Evolutionary conservation across 805 yeast species (phyloP).

Genomic region (Wickerhamomyces sydowiorum): DNA sequence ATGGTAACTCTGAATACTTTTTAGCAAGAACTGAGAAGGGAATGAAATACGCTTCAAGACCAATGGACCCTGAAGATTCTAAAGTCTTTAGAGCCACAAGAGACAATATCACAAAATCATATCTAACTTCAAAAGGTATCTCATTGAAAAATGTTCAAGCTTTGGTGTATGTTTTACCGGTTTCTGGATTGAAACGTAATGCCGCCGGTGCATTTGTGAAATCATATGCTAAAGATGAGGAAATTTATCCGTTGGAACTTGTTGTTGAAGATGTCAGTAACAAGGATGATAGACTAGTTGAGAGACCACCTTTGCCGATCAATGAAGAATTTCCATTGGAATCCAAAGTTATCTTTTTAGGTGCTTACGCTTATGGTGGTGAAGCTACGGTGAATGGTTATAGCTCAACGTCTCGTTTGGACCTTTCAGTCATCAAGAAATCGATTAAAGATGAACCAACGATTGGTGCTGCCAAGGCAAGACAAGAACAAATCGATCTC

Average conservation of each 20-base stretch:
- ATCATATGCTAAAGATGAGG: conserved; percentile 50
- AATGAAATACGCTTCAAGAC: conserved; percentile 29
- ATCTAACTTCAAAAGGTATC: conserved; percentile 56
- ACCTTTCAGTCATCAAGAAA: conserved; percentile 47
- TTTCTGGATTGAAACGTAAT: conserved; percentile 71
- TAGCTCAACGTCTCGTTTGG: conserved; percentile 38
- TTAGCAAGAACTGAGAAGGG: conserved; percentile 22
- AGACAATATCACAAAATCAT: conserved; percentile 33
- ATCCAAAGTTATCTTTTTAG: conserved; percentile 70
- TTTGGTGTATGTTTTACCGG: conserved; percentile 64
- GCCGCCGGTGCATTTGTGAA: conserved; percentile 72
- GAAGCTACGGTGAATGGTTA: conserved; percentile 65
- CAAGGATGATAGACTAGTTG: conserved; percentile 67
- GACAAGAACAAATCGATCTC: conserved; percentile 47
- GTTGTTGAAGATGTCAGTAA: conserved; percentile 70
- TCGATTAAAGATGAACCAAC: conserved; percentile 49
- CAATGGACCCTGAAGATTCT: conserved; percentile 41
- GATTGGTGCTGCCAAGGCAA: conserved; percentile 57
- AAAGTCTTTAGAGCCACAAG: conserved; percentile 39
- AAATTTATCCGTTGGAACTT: conserved; percentile 69
- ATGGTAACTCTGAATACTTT: conserved; percentile 44
- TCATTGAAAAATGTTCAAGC: conserved; percentile 46
- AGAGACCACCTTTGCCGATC: conserved; percentile 70
- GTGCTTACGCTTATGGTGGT: conserved; percentile 84
- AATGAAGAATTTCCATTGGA: conserved; percentile 77